Conservation (phyloP, 768 basidiomycete species). For the Butyriboletus loyo region DNA sequence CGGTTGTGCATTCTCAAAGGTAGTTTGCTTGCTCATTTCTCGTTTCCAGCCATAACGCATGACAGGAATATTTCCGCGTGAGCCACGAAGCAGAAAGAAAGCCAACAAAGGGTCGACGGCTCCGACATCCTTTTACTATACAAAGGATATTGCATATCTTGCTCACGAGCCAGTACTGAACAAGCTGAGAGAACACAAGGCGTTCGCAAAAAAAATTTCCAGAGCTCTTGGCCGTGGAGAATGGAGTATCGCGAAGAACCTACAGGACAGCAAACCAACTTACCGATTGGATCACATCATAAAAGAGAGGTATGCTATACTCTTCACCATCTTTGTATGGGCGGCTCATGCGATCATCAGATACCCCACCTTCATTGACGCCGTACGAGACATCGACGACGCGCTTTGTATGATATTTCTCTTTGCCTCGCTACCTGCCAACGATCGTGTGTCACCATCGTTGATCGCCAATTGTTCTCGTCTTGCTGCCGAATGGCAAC, state of each 20-base stretch:
- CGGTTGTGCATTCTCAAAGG: constrained; percentile 97
- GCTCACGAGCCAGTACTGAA: constrained; percentile 93
- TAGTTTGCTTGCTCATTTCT: constrained; percentile 29
- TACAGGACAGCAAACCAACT: constrained; percentile 90
- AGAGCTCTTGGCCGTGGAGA: constrained; percentile 91
- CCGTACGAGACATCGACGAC: constrained; percentile 94
- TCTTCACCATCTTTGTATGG: background rate
- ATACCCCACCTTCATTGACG: constrained; percentile 96
- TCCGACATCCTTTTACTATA: constrained; percentile 96
- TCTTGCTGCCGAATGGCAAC: constrained; percentile 92
- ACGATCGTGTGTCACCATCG: constrained; percentile 72
- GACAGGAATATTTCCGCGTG: constrained; percentile 94
- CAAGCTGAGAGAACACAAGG: constrained; percentile 95
- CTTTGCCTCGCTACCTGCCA: constrained; percentile 90
- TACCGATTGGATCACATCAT: constrained; percentile 94
- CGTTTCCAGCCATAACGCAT: constrained; percentile 9
- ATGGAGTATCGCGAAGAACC: constrained; percentile 90
- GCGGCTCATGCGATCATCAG: constrained; percentile 39
- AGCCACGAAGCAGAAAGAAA: constrained; percentile 85
- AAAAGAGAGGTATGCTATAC: constrained; percentile 77
- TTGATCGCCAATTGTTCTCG: constrained; percentile 89
- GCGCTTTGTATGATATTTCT: constrained; percentile 93
- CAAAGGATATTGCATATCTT: constrained; percentile 96
- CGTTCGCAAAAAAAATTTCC: constrained; percentile 95
- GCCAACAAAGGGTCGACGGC: constrained; percentile 98